Conservation (phyloP, 257 asterid genomes). For the Galeopsis tetrahit region DNA sequence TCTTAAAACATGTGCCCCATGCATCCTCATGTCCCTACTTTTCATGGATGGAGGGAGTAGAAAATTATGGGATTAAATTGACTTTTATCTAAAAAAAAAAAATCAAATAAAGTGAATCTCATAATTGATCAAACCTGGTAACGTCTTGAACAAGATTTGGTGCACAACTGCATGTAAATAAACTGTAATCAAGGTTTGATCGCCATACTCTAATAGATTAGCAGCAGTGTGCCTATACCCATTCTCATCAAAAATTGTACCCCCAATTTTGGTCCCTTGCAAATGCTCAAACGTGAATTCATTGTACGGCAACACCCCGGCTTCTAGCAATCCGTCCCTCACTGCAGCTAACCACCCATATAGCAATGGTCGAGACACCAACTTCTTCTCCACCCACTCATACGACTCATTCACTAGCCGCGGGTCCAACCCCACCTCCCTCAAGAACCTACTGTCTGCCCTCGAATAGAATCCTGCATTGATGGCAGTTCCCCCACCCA, state of each 20-base stretch:
- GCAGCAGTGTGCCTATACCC: slow-evolving; percentile 82
- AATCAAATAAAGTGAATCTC: too few relatives aligned
- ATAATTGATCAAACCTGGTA: slow-evolving; percentile 39
- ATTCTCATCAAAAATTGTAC: slow-evolving; percentile 54
- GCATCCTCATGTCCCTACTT: too few relatives aligned
- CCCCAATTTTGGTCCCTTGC: slow-evolving; percentile 26
- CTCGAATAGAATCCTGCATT: too few relatives aligned
- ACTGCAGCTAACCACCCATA: neutral
- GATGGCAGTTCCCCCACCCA: too few relatives aligned
- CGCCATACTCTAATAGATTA: slow-evolving; percentile 71
- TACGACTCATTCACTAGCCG: neutral
- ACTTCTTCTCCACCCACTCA: neutral
- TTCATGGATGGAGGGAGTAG: too few relatives aligned
- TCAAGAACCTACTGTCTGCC: too few relatives aligned
- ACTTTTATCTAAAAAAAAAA: too few relatives aligned
- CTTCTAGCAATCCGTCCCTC: neutral
- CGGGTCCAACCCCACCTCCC: too few relatives aligned
- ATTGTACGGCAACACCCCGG: neutral
- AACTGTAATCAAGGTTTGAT: slow-evolving; percentile 44
- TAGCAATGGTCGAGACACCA: neutral
- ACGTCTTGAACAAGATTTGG: slow-evolving; percentile 48
- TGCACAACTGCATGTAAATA: slow-evolving; percentile 58
- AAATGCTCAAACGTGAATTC: neutral
- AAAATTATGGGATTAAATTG: too few relatives aligned
- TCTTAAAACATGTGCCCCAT: too few relatives aligned